Percentiles rank a stretch among this genome's conserved stretches.
Conservation (phyloP, 2,329 filamentous ascomycete genomes). For the Colletotrichum viniferum region DNA sequence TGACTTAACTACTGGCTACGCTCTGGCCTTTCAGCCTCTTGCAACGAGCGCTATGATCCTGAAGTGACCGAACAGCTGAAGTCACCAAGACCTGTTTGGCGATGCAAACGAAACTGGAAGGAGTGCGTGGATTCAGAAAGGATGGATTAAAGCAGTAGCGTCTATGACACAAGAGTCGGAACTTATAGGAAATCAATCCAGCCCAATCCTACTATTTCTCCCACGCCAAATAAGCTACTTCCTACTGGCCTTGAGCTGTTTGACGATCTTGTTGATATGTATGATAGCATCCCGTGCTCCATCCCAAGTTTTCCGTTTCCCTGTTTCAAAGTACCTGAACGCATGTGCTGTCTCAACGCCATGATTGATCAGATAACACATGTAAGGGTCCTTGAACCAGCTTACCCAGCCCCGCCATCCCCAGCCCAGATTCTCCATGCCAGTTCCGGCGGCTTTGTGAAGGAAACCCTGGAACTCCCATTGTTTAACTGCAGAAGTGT, state of each 20-base stretch:
- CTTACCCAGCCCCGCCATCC: conserved; percentile 45
- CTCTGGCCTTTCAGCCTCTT: background rate
- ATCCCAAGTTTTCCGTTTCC: conserved; percentile 41
- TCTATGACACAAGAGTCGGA: background rate
- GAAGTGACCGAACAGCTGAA: background rate
- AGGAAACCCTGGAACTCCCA: conserved; percentile 38
- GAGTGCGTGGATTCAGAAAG: background rate
- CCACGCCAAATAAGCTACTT: background rate
- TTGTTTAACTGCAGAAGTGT: conserved; percentile 27
- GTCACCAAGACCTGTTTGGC: background rate
- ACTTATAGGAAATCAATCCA: background rate
- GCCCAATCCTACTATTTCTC: background rate
- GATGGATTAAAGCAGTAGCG: fast-evolving
- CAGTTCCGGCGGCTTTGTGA: conserved; percentile 43
- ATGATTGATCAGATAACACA: conserved; percentile 41
- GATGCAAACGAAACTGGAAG: background rate
- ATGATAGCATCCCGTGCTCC: conserved; percentile 41
- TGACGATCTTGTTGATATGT: conserved; percentile 32
- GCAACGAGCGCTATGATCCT: background rate
- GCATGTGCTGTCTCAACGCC: conserved; percentile 45
- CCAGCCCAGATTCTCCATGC: conserved; percentile 45
- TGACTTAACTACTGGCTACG: background rate
- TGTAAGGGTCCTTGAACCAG: conserved; percentile 39
- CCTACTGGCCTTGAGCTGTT: conserved; percentile 26
- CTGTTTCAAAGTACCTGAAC: conserved; percentile 45